Evolutionary conservation across 2,329 filamentous ascomycete genomes (phyloP), one percentile per base, ranked within the genome.

Genomic region (Arthrocladium fulminans): DNA sequence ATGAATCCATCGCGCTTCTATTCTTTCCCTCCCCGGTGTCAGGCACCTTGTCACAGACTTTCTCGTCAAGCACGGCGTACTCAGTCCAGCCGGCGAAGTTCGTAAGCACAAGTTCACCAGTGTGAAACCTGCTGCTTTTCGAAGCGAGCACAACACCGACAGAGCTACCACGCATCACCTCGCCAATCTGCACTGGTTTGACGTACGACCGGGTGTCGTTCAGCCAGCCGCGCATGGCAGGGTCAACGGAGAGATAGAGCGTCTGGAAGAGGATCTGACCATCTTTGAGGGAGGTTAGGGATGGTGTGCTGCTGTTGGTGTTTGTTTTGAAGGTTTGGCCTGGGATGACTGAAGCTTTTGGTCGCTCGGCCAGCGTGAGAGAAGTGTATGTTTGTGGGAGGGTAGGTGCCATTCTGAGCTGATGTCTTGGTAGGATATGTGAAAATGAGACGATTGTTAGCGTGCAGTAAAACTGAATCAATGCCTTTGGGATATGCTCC

Each of bases 181-280:
- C 79, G 57, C 80, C 81, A 51, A 84, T 76, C 54, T 80, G 68
- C 23, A 88, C 81, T 6, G 84, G 81, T 0, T 82, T 79, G 1
- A 85, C 62, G 64, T 88, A 88, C 1, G 82, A 77, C 24, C 76
- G 69, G 30, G 68, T 66, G 45, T 56, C 71, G 52, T 67, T 83
- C 17, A 88, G 65, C 81, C 81, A 86, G 50, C 79, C 79, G 57
- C 84, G 76, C 83, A 86, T 86, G n/a, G 83, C 82, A 1, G 84
- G 83, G 65, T 87, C 84, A 32, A 87, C 71, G 8, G 79, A 82
- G 38, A 86, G 71, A 60, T 86, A 86, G 51, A 83, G 69, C 1
- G 68, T 67, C 50, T 72, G 68, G 49, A 74, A 69, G 50, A 87
- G 72, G 48, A 86, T 70, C 60, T 86, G 68, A 55, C 81, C 81